phyloP scores from a whole-genome alignment of 192 early-diverging fungal species.

The Backusella liffmaniae region DNA sequence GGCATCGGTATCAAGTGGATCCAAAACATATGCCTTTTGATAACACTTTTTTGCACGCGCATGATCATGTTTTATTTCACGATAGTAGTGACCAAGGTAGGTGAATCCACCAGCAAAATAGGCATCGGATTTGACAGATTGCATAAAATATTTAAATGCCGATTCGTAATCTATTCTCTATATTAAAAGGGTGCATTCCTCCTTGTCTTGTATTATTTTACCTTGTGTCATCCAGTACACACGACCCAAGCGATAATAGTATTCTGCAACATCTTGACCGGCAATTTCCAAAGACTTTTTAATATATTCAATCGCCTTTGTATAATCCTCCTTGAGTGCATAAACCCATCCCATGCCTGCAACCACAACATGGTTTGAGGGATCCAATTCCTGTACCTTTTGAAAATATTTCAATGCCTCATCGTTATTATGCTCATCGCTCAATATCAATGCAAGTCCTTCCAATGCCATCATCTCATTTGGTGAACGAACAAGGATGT shows the following conservation, averaged over 20 bases:
- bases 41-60: conserved; percentile 80
- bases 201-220: conserved; percentile 12
- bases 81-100: conserved; percentile 82
- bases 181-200: conserved; percentile 42
- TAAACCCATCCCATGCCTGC: conserved; percentile 71
- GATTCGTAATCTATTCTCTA: conserved; percentile 51
- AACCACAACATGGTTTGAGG: conserved; percentile 47
- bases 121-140: conserved; percentile 70
- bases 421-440: conserved; percentile 46
- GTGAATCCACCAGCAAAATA: conserved; percentile 65
- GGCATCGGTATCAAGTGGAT: conserved; percentile 65
- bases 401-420: conserved; percentile 61
- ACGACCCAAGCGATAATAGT: conserved; percentile 66
- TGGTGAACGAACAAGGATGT: conserved; percentile 43
- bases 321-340: conserved; percentile 48
- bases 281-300: conserved; percentile 51
- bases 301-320: conserved; percentile 54
- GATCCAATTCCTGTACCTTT: conserved; percentile 46
- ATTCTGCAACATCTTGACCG: conserved; percentile 43
- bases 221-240: conserved; percentile 79
- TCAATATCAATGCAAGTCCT: conserved; percentile 60
- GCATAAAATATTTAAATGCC: conserved; percentile 67
- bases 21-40: conserved; percentile 71
- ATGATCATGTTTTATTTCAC: conserved; percentile 59
- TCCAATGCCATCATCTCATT: conserved; percentile 46